A percentile compares a stretch with the other conserved stretches of the same genome.
Conservation (phyloP, 768 basidiomycete genomes). For the Pulveroboletus sp. region DNA sequence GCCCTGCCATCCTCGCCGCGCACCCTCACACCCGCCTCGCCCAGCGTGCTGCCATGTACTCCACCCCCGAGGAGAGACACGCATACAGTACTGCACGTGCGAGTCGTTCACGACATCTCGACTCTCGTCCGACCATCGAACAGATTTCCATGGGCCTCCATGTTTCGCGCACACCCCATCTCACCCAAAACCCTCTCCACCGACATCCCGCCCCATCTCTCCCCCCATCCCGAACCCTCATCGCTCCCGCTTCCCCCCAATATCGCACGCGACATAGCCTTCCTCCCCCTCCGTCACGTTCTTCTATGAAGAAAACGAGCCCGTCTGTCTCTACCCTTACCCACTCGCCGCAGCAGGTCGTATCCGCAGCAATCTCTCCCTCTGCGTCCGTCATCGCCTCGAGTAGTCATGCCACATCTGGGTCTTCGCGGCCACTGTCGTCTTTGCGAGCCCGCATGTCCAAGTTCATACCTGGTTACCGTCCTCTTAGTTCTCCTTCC, state of each 20-base stretch:
- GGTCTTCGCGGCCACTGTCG: constrained; percentile 28
- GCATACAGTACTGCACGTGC: constrained; percentile 31
- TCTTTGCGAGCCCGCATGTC: constrained; percentile 52
- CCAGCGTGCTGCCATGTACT: constrained; percentile 38
- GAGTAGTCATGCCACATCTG: constrained; percentile 24
- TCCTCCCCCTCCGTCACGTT: constrained; percentile 58
- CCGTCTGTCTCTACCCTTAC: constrained; percentile 20
- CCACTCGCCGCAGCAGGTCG: constrained; percentile 16
- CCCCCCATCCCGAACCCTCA: constrained; percentile 18
- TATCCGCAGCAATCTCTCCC: constrained; percentile 17
- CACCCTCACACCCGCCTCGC: constrained; percentile 7
- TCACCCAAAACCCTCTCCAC: constrained; percentile 32
- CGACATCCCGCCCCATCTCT: constrained; percentile 17
- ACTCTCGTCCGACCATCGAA: constrained; percentile 61
- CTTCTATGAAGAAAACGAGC: constrained; percentile 60
- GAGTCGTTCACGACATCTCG: constrained; percentile 36
- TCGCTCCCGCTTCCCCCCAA: constrained; percentile 22
- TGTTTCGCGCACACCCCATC: constrained; percentile 71
- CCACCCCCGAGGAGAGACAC: constrained; percentile 40
- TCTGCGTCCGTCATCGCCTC: constrained; percentile 38
- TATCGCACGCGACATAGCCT: constrained; percentile 30
- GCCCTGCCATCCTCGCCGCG: background rate
- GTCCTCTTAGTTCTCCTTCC: constrained; percentile 35
- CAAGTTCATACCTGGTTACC: constrained; percentile 45
- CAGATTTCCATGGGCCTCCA: constrained; percentile 84